Percentiles rank a stretch among this genome's conserved stretches.
Evolutionary conservation across 2,329 filamentous ascomycete species (phyloP).

Genomic region (Elsinoe perseae): DNA sequence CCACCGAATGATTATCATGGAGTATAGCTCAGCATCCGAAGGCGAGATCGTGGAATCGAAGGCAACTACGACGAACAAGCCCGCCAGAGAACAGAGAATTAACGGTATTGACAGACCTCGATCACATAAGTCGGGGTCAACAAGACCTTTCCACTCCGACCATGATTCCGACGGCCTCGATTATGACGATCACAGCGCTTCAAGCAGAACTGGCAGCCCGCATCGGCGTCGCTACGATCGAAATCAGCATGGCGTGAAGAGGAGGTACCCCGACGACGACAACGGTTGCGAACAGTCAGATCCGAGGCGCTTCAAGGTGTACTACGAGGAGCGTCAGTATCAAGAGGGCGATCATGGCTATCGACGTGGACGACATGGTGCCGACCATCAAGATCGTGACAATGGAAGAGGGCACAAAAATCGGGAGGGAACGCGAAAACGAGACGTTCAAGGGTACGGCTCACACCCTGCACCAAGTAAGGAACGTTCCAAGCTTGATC

Average conservation of each 20-base stretch:
- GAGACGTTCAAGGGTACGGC: constrained; percentile 16
- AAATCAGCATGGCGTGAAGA: constrained; percentile 50
- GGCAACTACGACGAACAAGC: constrained; percentile 72
- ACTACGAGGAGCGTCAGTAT: constrained; percentile 48
- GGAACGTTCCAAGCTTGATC: constrained; percentile 10
- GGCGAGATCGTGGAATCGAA: constrained; percentile 79
- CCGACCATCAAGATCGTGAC: constrained; percentile 15
- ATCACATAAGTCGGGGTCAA: constrained; percentile 28
- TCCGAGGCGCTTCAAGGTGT: constrained; percentile 52
- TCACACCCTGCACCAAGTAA: constrained; percentile 14
- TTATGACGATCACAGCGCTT: constrained; percentile 44
- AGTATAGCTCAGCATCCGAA: constrained; percentile 61
- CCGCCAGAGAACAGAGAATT: constrained; percentile 73
- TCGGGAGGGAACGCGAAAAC: constrained; percentile 3
- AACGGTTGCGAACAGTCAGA: constrained; percentile 45
- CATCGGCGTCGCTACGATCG: constrained; percentile 21
- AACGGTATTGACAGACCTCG: constrained; percentile 78
- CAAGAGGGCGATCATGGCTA: constrained; percentile 19
- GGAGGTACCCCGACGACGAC: constrained; percentile 56
- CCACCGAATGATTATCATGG: constrained; percentile 29
- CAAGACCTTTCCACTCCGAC: constrained; percentile 28
- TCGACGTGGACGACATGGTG: constrained; percentile 19
- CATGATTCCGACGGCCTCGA: constrained; percentile 37
- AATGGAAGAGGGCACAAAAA: constrained; percentile 18
- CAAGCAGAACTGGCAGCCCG: constrained; percentile 26